These are phyloP conservation scores for Psilocybe subaeruginosa DNA, from an alignment of 768 basidiomycete genomes.

Conservation along the genomic window DNA sequence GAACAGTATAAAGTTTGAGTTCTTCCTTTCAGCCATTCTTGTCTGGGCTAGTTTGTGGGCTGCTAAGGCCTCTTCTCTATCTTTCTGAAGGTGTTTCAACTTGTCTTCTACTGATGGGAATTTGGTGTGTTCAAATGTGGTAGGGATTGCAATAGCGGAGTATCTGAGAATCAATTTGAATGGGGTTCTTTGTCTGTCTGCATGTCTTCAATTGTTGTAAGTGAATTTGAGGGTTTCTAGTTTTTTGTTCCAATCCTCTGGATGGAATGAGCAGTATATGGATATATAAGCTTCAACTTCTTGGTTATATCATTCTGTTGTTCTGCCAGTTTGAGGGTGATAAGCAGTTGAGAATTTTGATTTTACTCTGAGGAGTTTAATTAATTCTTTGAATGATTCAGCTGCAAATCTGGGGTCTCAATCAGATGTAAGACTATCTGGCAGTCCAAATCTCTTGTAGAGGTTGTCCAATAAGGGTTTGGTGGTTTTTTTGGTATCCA, in stretches of 20 bases:
- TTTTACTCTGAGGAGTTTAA: slow-evolving; percentile 12
- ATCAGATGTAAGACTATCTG: too few species aligned
- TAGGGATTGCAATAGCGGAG: slow-evolving; percentile 2
- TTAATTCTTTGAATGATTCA: slow-evolving; percentile 13
- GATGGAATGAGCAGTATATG: slow-evolving; percentile 14
- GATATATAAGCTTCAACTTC: slow-evolving; percentile 23
- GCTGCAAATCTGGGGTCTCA: background rate
- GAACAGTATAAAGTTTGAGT: slow-evolving; percentile 35
- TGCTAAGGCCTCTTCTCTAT: slow-evolving; percentile 15
- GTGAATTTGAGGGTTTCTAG: slow-evolving; percentile 16
- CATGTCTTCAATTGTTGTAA: slow-evolving; percentile 19
- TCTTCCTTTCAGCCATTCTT: slow-evolving; percentile 25
- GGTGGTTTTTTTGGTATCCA: too few species aligned
- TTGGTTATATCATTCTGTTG: slow-evolving; percentile 24
- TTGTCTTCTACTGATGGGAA: slow-evolving; percentile 2
- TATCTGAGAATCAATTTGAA: slow-evolving; percentile 24
- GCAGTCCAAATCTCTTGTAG: too few species aligned
- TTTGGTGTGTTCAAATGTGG: slow-evolving; percentile 9
- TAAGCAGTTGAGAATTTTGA: slow-evolving; percentile 15
- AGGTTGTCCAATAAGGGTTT: too few species aligned
- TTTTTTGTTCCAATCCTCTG: slow-evolving; percentile 9
- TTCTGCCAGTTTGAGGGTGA: slow-evolving; percentile 19
- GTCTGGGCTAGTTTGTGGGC: slow-evolving; percentile 20
- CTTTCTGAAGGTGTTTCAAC: slow-evolving; percentile 2
- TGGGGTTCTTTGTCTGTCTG: slow-evolving; percentile 17